A percentile compares a stretch with the other conserved stretches of the same genome.
phyloP scores from a whole-genome alignment of 805 yeast genomes.

The Torulaspora maleeae region DNA sequence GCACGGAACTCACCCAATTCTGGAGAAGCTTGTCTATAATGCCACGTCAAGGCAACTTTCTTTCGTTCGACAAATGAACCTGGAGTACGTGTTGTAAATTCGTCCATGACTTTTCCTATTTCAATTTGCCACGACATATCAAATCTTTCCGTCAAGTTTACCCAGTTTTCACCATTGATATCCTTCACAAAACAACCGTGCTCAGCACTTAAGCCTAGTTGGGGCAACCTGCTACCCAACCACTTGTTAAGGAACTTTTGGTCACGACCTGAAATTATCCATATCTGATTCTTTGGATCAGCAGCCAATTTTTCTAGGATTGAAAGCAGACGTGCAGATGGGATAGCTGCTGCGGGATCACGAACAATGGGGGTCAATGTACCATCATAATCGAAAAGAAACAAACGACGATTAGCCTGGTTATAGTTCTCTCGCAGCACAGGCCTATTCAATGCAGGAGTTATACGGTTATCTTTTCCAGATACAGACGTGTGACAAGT shows the following conservation, averaged over 20 bases:
- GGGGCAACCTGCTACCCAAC: constrained; percentile 62
- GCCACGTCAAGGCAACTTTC: constrained; percentile 96
- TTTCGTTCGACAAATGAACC: constrained; percentile 84
- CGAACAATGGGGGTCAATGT: constrained; percentile 93
- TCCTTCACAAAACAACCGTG: constrained; percentile 94
- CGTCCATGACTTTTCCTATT: constrained; percentile 66
- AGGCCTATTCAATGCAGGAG: constrained; percentile 80
- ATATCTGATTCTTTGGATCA: constrained; percentile 80
- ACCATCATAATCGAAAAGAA: constrained; percentile 95
- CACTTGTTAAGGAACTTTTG: constrained; percentile 83
- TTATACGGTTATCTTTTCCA: constrained; percentile 41
- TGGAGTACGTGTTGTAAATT: constrained; percentile 83
- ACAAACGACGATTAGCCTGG: constrained; percentile 61
- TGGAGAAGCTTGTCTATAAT: constrained; percentile 91
- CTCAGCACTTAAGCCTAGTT: constrained; percentile 86
- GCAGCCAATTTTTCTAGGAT: constrained; percentile 56
- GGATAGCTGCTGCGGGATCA: constrained; percentile 98
- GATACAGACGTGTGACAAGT: constrained; percentile 35
- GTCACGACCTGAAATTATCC: constrained; percentile 97
- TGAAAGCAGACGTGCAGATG: constrained; percentile 64
- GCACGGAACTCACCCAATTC: constrained; percentile 89
- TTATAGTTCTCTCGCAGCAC: constrained; percentile 55
- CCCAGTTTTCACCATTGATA: constrained; percentile 65
- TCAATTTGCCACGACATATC: constrained; percentile 95
- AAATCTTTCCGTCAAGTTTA: constrained; percentile 69